Evolutionary conservation across 1,284 basidiomycete genomes (phyloP), one percentile per base, ranked within the genome.

Genomic region (Cerioporus squamosus): DNA sequence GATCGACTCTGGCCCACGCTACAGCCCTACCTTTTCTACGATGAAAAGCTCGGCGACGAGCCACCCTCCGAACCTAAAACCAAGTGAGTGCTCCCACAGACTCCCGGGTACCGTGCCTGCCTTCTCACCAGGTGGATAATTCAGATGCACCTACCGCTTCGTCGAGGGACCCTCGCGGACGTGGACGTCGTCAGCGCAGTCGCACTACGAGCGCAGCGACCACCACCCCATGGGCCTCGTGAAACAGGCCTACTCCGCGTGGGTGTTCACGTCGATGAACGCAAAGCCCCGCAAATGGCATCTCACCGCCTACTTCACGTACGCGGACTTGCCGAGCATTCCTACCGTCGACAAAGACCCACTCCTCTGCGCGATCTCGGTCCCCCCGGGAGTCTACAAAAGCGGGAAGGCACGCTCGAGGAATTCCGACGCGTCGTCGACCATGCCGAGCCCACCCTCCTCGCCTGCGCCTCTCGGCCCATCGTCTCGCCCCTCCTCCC

Each of bases 21-120:
- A 38, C 60, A 84, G 82, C 85, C 86, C 4, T 87, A 86, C 70
- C 75, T 88, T 38, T 87, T 86, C 70, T 87, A 88, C 69, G 86
- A 88, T 66, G 84, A 87, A 68, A 84, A 82, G 65, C 67, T 82
- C 53, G 77, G 79, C 53, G 81, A 83, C 60, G 75, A 75, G 49
- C 67, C 72, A 40, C 72, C 66, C 44, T 55, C 66, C 43, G 57
- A 68, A 76, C 62, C 71, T 74, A 57, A 64, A 71, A 55, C 71
- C 72, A 76, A 78, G 81, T 83, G 65, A 63, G 77, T 61, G 53
- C 55, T 61, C 53, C 50, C 57, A 59, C 59, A 56, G 43, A n/a
- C n/a, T n/a, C 23, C 22, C 47, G 44, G 44, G 31, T 52, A 40
- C 47, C 39, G 55, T 56, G 56, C 62, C 57, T 63, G 53, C 55